phyloP scores from a whole-genome alignment of 2,329 filamentous ascomycete species.

The Chaetomiaceae sp. region DNA sequence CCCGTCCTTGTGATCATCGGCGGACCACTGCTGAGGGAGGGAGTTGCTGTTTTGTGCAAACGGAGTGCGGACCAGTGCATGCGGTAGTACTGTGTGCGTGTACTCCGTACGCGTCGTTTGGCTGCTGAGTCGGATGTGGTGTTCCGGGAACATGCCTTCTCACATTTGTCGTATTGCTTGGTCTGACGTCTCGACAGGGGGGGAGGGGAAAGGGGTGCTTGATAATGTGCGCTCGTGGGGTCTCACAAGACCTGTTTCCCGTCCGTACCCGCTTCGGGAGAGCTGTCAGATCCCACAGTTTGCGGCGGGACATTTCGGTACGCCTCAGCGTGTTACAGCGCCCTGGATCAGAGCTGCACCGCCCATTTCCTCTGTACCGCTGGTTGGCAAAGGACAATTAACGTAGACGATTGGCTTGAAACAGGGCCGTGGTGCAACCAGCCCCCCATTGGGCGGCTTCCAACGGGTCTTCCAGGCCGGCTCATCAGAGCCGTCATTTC shows the following conservation, averaged over 20 bases:
- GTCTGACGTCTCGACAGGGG: background rate
- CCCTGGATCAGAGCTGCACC: conserved; percentile 15
- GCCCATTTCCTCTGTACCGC: too few species aligned
- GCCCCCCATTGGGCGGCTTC: conserved; percentile 13
- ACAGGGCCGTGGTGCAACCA: conserved; percentile 11
- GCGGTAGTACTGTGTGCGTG: too few species aligned
- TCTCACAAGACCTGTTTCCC: conserved; percentile 21
- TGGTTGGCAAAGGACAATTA: too few species aligned
- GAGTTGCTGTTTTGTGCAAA: too few species aligned
- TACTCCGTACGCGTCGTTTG: too few species aligned
- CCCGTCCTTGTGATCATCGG: conserved; percentile 7
- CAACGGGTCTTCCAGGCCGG: conserved; percentile 12
- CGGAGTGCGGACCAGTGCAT: background rate
- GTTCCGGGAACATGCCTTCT: background rate
- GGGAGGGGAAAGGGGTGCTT: too few species aligned
- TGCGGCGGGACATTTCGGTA: conserved; percentile 14
- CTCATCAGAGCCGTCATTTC: conserved; percentile 11
- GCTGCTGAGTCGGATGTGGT: background rate
- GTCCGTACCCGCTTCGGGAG: conserved; percentile 16
- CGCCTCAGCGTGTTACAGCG: conserved; percentile 14
- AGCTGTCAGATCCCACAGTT: conserved; percentile 26
- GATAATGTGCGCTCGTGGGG: conserved; percentile 12
- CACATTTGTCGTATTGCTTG: background rate
- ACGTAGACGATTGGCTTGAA: conserved; percentile 19
- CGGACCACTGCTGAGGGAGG: too few species aligned